Evolutionary conservation across 371 early-diverging fungal species (phyloP).

Genomic region (Capniomyces stellatus): DNA sequence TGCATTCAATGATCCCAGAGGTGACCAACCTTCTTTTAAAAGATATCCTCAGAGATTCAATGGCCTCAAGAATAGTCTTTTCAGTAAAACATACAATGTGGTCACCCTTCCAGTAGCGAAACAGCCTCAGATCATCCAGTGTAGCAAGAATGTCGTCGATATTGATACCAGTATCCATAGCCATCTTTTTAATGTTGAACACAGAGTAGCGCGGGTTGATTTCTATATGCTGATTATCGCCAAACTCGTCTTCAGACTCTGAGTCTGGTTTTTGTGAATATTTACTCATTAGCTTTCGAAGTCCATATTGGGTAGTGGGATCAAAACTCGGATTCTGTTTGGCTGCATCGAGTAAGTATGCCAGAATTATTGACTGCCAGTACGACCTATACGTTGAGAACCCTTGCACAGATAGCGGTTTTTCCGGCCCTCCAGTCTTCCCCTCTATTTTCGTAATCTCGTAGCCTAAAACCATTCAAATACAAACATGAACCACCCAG

Average conservation of each 20-base stretch:
- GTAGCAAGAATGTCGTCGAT: slow-evolving; percentile 35
- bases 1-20: background rate
- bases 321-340: no score
- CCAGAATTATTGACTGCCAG: slow-evolving; percentile 49
- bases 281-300: no score
- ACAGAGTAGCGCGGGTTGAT: background rate
- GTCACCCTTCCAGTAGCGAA: slow-evolving; percentile 26
- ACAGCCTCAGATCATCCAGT: slow-evolving; percentile 28
- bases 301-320: no score
- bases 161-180: slow-evolving; percentile 30
- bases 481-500: no score
- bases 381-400: slow-evolving; percentile 42
- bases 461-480: no score
- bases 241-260: background rate
- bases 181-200: slow-evolving; percentile 10
- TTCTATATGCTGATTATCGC: background rate
- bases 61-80: slow-evolving; percentile 12
- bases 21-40: background rate
- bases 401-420: slow-evolving; percentile 45
- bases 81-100: slow-evolving; percentile 17
- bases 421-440: slow-evolving; percentile 78
- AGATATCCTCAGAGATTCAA: slow-evolving; percentile 8
- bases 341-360: slow-evolving; percentile 1
- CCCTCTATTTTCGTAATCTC: slow-evolving; percentile 72
- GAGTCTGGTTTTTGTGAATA: background rate